Percentiles rank a stretch among this genome's conserved stretches.
Conservation (phyloP, 2,329 filamentous ascomycete species). For the Claviceps africana region DNA sequence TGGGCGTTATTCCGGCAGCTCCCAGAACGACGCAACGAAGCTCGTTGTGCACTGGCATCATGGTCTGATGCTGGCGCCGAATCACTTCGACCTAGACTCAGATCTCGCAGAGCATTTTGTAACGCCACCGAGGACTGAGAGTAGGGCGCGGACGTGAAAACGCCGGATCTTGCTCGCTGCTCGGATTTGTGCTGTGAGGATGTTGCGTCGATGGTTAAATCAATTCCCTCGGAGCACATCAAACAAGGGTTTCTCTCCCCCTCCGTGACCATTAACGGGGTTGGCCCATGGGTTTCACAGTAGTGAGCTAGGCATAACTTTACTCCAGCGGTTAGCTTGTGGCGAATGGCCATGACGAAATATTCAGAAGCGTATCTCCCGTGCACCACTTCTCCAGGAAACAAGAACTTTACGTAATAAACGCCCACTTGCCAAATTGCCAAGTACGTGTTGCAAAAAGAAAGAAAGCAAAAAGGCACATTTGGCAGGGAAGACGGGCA, state of each 20-base stretch:
- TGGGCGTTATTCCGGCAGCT: background rate
- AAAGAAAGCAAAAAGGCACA: background rate
- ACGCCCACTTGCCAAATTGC: background rate
- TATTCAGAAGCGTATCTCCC: background rate
- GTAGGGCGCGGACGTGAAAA: constrained; percentile 21
- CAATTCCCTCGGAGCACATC: constrained; percentile 37
- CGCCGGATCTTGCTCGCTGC: constrained; percentile 27
- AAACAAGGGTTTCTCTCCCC: constrained; percentile 47
- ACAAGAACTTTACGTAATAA: background rate
- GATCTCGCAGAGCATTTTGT: constrained; percentile 32
- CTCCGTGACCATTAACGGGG: constrained; percentile 56
- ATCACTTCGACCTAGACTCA: constrained; percentile 31
- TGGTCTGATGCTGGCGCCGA: constrained; percentile 30
- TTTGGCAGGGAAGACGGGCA: background rate
- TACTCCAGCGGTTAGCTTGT: constrained; percentile 22
- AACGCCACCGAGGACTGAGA: constrained; percentile 23
- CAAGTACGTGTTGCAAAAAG: background rate
- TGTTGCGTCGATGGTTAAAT: constrained; percentile 1
- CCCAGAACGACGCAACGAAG: constrained; percentile 27
- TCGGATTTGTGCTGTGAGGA: constrained; percentile 12
- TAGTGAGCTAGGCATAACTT: constrained; percentile 59
- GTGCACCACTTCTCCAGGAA: background rate
- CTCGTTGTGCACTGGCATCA: constrained; percentile 28
- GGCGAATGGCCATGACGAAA: constrained; percentile 15
- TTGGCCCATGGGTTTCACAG: constrained; percentile 56